Base-by-base conservation (phyloP, 768 basidiomycete species). In the Cyathus striatus region DNA sequence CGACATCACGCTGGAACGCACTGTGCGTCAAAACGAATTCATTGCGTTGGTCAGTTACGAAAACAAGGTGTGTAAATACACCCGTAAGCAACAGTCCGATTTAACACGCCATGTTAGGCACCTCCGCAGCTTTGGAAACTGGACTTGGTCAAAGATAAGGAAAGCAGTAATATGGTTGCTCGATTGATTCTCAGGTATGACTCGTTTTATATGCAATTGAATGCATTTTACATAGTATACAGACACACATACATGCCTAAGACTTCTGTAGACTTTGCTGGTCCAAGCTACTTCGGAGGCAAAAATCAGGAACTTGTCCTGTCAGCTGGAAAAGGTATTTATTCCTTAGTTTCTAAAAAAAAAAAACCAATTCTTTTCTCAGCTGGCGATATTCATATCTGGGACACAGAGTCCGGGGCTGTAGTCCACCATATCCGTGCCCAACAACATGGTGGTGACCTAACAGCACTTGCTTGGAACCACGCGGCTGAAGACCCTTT, bases 401-500 rank as follows among this genome's bases (percentile, higher is more conserved):
- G 89, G 89, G 89, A 91, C 53, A 78, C 81, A 46, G 86, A 90
- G 62, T 84, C 83, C 9, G 89, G 77, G 4, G 72, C 78, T 6
- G 64, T 88, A 1, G 67, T 91, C 2, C 86, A 88, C 48, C 75
- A 81, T 48, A 72, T 91, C 50, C 78, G 75, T 12, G 73, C 79
- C 22, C 82, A 81, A 54, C 67, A 65, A 12, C 72, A 76, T 23
- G 74, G 78, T 3, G 83, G 83, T 20, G 86, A 89, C 54, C 55
- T 90, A 45, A 90, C 89, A 6, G 86, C 84, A 47, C 76, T 90
- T 30, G 84, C 85, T 12, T 90, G 88, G 86, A 90, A 87, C 54
- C 77, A 75, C 44, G 74, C 74, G 2, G 72, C 74, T 5, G 78
- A 73, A 0, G 72, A 80, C 40, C 78, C 78, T 0, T 83, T 79